Evolutionary conservation across 192 early-diverging fungal species (phyloP), one percentile per base, ranked within the genome.

Genomic region (Linnemannia zychae): DNA sequence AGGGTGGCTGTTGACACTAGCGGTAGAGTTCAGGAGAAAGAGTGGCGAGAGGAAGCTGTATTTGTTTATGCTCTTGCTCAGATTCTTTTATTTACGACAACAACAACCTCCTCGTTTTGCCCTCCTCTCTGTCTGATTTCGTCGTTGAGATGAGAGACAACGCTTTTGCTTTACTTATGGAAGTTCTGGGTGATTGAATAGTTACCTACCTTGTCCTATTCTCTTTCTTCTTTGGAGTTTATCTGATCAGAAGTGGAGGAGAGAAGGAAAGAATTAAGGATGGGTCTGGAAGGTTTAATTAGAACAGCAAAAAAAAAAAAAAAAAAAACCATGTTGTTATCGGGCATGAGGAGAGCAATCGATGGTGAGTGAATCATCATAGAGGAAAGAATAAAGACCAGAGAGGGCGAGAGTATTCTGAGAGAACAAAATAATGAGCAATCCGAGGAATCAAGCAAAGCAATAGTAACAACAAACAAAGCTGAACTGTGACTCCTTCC

Each of bases 341-440:
- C 28, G 28, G 24, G 12, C 17, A 57, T 4, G n/a, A 57, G 24
- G 57, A 28, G 57, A 63, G 28, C 57, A 63, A 63, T 63, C 24
- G 57, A 63, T 63, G n/a, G 15, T 28, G 3, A 31, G 13, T 63
- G 24, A 53, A 31, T 31, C 57, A 33, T 31, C 3, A 12, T 1
- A 24, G 11, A 63, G 24, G 28, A 3, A 57, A 31, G 1, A 63
- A 63, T 31, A 63, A 24, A 24, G 9, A 60, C 6, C 24, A 63
- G 31, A 28, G 31, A 60, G 31, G 28, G 28, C 28, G 13, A 0
- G 53, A n/a, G n/a, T n/a, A n/a, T n/a, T n/a, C n/a, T n/a, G 28
- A 63, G 57, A 63, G 57, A 24, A 63, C 22, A 28, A 24, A 63
- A 31, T 63, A 63, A 31, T 63, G 57, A 63, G 57, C 57, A 63